Conservation (phyloP, 306 rosid species). For the Dicorynia guianensis region DNA sequence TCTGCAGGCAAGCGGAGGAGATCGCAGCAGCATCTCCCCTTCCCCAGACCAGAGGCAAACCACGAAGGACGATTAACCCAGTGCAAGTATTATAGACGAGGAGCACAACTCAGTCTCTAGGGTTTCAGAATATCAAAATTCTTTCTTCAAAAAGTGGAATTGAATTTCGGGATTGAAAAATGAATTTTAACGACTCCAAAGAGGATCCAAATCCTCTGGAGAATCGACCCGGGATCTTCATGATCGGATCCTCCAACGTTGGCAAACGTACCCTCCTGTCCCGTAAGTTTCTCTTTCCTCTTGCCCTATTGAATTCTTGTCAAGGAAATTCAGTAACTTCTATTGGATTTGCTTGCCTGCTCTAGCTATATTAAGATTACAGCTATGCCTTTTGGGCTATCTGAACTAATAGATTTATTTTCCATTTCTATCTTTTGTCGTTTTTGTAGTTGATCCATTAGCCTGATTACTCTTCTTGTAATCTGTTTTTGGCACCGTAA, state of each 20-base stretch:
- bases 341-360: not conserved
- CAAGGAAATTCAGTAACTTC: not conserved
- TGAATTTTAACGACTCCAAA: slow-evolving; percentile 40
- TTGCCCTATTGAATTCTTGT: not conserved
- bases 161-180: not conserved
- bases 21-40: slow-evolving; percentile 1
- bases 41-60: too few species aligned
- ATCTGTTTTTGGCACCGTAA: slow-evolving; percentile 4
- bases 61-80: not conserved
- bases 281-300: slow-evolving; percentile 50
- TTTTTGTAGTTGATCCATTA: not conserved
- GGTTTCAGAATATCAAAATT: slow-evolving; percentile 3
- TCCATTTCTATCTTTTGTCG: not conserved
- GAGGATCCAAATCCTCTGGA: slow-evolving; percentile 49
- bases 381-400: too few species aligned
- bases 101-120: not conserved
- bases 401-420: not conserved
- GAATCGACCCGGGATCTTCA: slow-evolving; percentile 70
- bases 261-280: slow-evolving; percentile 87
- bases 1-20: slow-evolving; percentile 10
- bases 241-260: slow-evolving; percentile 77
- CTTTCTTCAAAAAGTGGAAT: too few species aligned
- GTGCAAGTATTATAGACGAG: not conserved
- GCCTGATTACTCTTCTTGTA: slow-evolving; percentile 1
- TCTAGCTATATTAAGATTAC: not conserved